These are phyloP conservation scores for Ehretia macrophylla DNA, from an alignment of 257 asterid species.

Conservation along the genomic window DNA sequence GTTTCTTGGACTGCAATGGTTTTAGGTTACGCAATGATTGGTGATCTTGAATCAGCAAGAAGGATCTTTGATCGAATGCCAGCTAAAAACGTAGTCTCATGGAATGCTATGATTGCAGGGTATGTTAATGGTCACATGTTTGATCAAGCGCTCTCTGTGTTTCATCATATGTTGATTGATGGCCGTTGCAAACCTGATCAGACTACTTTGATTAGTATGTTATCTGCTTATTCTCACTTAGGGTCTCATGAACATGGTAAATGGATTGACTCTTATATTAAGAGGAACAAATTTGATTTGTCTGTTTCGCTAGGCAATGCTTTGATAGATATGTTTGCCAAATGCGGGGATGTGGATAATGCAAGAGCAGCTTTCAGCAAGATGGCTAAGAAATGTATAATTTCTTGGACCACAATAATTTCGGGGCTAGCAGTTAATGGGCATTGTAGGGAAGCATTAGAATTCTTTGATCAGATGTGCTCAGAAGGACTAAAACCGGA, in stretches of 20 bases:
- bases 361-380: conserved; percentile 30
- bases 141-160: conserved; percentile 34
- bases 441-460: conserved; percentile 30
- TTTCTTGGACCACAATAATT: conserved; percentile 53
- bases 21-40: conserved; percentile 36
- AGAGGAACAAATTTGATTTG: conserved; percentile 29
- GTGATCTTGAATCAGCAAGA: conserved; percentile 34
- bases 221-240: conserved; percentile 47
- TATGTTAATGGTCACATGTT: conserved; percentile 40
- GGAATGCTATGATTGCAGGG: conserved; percentile 62
- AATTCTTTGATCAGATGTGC: conserved; percentile 33
- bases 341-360: conserved; percentile 53
- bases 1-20: conserved; percentile 50
- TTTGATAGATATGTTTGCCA: conserved; percentile 46
- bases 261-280: conserved; percentile 42
- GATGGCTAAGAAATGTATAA: conserved; percentile 37
- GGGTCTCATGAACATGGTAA: conserved; percentile 46
- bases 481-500: conserved; percentile 39
- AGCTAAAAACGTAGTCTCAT: conserved; percentile 38
- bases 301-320: conserved; percentile 45
- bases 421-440: conserved; percentile 47
- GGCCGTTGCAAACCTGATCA: conserved; percentile 47
- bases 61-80: conserved; percentile 33
- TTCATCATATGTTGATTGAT: conserved; percentile 37
- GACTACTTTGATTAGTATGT: conserved; percentile 34